phyloP scores from a whole-genome alignment of 1,139 yeast genomes.

The Hemisphaericaspora subhashii region DNA sequence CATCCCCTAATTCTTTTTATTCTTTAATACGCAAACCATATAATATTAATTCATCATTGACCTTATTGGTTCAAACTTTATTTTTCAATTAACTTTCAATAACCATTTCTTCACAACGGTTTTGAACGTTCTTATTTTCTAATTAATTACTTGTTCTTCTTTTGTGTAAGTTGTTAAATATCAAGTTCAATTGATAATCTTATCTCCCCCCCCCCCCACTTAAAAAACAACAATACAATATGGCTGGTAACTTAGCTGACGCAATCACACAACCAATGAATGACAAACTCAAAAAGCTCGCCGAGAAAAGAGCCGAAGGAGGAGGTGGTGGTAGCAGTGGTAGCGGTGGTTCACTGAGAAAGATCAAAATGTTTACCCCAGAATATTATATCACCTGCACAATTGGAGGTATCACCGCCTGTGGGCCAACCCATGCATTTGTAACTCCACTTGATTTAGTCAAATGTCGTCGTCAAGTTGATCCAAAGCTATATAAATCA shows the following conservation, averaged over 20 bases:
- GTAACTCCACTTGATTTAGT: constrained; percentile 92
- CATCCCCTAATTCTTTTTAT: too few species aligned
- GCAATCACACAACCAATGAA: constrained; percentile 33
- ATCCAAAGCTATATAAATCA: constrained; percentile 66
- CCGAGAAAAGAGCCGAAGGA: constrained; percentile 17
- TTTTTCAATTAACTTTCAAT: too few species aligned
- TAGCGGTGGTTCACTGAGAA: constrained; percentile 12
- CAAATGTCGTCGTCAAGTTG: constrained; percentile 89
- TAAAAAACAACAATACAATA: constrained; percentile 4
- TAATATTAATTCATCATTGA: too few species aligned
- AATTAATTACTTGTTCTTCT: neutral
- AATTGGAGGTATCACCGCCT: constrained; percentile 84
- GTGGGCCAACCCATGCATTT: constrained; percentile 94
- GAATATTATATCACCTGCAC: constrained; percentile 85
- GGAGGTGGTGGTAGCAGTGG: constrained; percentile 13
- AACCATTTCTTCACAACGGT: too few species aligned
- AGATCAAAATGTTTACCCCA: constrained; percentile 57
- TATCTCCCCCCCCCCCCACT: neutral
- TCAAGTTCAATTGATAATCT: neutral
- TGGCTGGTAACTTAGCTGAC: constrained; percentile 29
- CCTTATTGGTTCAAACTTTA: too few species aligned
- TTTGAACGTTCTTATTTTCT: too few species aligned
- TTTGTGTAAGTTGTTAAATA: neutral
- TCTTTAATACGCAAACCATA: too few species aligned
- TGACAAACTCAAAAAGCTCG: constrained; percentile 23